These are phyloP conservation scores for Chloromonas sp. DNA, from an alignment of 163 green algal genomes.

Conservation along the genomic window DNA sequence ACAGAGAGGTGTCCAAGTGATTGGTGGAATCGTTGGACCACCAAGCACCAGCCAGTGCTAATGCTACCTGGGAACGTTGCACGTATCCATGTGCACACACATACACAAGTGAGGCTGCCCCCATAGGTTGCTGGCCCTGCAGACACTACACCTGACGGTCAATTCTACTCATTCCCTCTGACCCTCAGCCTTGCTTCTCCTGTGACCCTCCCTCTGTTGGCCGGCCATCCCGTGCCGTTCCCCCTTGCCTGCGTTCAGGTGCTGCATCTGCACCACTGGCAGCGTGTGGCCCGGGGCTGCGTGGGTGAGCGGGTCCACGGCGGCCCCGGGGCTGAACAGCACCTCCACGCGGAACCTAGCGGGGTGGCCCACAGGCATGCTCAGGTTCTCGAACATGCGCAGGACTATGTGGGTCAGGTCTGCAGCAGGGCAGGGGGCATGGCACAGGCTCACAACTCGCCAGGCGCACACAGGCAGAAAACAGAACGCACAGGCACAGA, in stretches of 20 bases:
- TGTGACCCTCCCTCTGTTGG: no score
- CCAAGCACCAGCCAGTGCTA: no score
- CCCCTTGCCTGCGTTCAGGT: constrained; percentile 12
- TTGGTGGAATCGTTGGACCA: no score
- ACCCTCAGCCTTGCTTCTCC: background rate
- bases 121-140: background rate
- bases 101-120: background rate
- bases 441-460: no score
- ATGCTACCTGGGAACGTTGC: background rate
- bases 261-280: constrained; percentile 8
- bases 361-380: constrained; percentile 40
- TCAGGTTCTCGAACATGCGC: constrained; percentile 85
- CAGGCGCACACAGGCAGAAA: no score
- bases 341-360: constrained; percentile 72
- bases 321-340: constrained; percentile 67
- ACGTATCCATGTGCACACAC: background rate
- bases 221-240: no score
- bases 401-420: constrained; percentile 89
- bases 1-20: no score
- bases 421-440: no score
- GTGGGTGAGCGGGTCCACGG: constrained; percentile 15
- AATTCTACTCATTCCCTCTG: background rate
- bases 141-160: background rate
- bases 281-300: constrained; percentile 12
- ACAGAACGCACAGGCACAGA: no score